These are phyloP conservation scores for Puccinia coronata DNA, from an alignment of 1,284 basidiomycete genomes.

Conservation along the genomic window DNA sequence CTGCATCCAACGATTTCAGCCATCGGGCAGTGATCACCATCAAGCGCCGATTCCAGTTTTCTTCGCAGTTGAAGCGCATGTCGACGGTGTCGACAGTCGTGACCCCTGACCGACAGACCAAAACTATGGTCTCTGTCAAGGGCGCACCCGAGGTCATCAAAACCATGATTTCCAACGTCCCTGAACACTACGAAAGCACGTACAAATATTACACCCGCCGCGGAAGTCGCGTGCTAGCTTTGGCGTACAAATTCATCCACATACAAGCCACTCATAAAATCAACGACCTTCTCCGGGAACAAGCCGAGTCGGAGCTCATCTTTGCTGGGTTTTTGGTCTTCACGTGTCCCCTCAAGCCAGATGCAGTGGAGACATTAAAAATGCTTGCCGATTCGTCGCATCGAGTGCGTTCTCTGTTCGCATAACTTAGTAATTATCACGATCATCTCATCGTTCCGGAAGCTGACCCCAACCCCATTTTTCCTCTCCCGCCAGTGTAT, in stretches of 20 bases:
- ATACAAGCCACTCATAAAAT: constrained; percentile 66
- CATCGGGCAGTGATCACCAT: constrained; percentile 66
- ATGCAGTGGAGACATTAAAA: constrained; percentile 81
- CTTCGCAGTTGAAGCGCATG: constrained; percentile 92
- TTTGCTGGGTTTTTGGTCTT: constrained; percentile 94
- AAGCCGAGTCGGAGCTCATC: constrained; percentile 72
- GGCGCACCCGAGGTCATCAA: constrained; percentile 94
- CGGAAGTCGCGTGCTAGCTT: constrained; percentile 84
- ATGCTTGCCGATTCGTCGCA: constrained; percentile 93
- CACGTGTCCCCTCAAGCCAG: constrained; percentile 91
- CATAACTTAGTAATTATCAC: background rate
- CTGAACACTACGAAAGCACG: constrained; percentile 80
- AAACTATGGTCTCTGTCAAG: constrained; percentile 70
- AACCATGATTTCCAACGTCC: constrained; percentile 73
- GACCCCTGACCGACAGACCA: constrained; percentile 59
- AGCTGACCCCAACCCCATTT: background rate
- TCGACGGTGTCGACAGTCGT: constrained; percentile 78
- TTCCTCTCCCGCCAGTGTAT: constrained; percentile 69
- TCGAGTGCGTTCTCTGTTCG: constrained; percentile 66
- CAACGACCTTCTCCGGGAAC: constrained; percentile 75
- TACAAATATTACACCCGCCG: constrained; percentile 89
- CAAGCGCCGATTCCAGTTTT: constrained; percentile 90
- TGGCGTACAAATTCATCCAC: constrained; percentile 80
- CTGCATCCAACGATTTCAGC: constrained; percentile 58
- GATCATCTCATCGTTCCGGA: background rate